Evolutionary conservation across 148 eudicot genomes (phyloP).

Genomic region (Diospyros lotus): DNA sequence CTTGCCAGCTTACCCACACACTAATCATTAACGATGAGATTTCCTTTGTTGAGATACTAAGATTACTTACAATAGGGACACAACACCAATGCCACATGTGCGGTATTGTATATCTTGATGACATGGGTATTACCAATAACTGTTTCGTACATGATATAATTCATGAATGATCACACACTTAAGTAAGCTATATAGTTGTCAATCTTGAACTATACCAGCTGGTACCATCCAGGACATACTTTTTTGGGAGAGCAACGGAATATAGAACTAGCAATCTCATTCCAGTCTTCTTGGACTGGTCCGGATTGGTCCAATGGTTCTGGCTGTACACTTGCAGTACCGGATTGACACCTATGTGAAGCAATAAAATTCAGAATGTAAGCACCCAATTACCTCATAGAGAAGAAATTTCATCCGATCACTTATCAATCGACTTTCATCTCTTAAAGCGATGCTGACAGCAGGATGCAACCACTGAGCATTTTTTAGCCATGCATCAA

Average conservation of each 20-base stretch:
- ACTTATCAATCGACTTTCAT: constrained; percentile 87
- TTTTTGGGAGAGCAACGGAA: too few species aligned
- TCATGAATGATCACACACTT: not conserved
- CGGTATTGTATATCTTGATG: not conserved
- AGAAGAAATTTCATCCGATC: constrained; percentile 90
- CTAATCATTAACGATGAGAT: not conserved
- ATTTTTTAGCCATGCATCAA: constrained; percentile 62
- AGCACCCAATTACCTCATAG: constrained; percentile 70
- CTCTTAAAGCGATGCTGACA: constrained; percentile 82
- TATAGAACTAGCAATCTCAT: too few species aligned
- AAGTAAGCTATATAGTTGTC: not conserved
- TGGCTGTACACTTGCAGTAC: too few species aligned
- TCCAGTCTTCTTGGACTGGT: too few species aligned
- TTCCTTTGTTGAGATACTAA: not conserved
- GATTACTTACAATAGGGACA: not conserved
- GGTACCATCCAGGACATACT: too few species aligned
- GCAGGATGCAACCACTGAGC: constrained; percentile 98
- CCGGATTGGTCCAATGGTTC: too few species aligned
- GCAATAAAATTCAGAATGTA: not conserved
- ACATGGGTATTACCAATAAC: not conserved
- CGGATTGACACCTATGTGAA: too few species aligned
- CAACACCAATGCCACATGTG: not conserved
- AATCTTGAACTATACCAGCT: too few species aligned
- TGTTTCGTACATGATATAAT: not conserved
- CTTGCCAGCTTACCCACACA: not conserved